phyloP scores from a whole-genome alignment of 2,329 filamentous ascomycete genomes.

The Fusarium sp. region DNA sequence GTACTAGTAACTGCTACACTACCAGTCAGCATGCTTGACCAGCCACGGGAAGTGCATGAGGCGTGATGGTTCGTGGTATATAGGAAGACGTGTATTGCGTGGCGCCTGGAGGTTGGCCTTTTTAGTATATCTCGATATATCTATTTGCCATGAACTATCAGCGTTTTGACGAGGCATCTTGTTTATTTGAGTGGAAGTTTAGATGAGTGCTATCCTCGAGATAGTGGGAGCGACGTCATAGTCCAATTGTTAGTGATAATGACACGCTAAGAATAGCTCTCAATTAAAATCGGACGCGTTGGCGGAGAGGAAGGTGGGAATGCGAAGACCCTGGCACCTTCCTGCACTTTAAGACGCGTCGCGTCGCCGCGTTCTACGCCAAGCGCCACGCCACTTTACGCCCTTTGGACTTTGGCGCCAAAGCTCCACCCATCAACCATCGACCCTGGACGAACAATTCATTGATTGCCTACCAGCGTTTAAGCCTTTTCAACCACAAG shows the following conservation, averaged over 20 bases:
- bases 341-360: conserved; percentile 34
- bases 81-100: conserved; percentile 12
- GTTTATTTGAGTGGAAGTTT: background rate
- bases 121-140: conserved; percentile 30
- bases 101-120: conserved; percentile 7
- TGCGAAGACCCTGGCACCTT: conserved; percentile 15
- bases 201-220: background rate
- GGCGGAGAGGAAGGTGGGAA: background rate
- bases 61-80: conserved; percentile 23
- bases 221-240: background rate
- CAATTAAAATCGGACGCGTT: background rate
- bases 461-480: conserved; percentile 13
- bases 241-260: background rate
- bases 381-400: conserved; percentile 35
- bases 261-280: conserved; percentile 13
- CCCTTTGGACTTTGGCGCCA: conserved; percentile 9
- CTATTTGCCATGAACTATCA: background rate
- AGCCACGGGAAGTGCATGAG: conserved; percentile 22
- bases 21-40: conserved; percentile 23
- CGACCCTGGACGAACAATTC: conserved; percentile 2
- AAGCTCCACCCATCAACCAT: conserved; percentile 38
- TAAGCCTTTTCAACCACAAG: background rate
- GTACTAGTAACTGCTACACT: conserved; percentile 31
- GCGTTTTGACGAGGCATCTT: background rate
- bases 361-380: conserved; percentile 23